Evolutionary conservation across 1,284 basidiomycete genomes (phyloP), one percentile per base, ranked within the genome.

Genomic region (Neolentinus lepideus): DNA sequence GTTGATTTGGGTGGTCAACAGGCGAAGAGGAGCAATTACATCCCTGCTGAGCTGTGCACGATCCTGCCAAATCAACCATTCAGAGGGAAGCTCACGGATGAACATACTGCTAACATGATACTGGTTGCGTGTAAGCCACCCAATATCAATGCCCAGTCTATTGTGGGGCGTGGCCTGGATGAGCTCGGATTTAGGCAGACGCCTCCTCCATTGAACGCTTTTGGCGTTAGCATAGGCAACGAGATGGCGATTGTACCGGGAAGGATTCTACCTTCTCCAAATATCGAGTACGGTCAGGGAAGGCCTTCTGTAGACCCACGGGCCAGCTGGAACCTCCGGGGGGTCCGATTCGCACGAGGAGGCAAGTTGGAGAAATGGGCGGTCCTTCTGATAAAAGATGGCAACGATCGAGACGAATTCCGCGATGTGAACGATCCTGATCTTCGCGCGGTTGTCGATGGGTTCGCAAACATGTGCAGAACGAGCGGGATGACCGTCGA

Each of bases 181-280:
- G 72, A 79, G 57, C 79, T 91, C 11, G 88, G 86, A 2, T 87
- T 85, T 67, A 68, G 70, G 22, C 64, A 69, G 6, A 68, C 67
- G 21, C 67, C 75, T 0, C 70, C 69, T 6, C 75, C 77, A 1
- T 68, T 84, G 12, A 67, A 69, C 6, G 72, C 77, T 0, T 90
- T 90, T 66, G 85, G 84, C 1, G 68, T 90, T 55, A 70, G 64
- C 54, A 76, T 91, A 55, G 79, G 79, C 11, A 69, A 66, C 1
- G 74, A 88, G 56, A 90, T 91, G 87, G 75, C 84, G 1, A 77
- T 87, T 24, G 83, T 90, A 4, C 87, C 88, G 0, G 88, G 82
- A 1, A 81, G 88, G 31, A 78, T 89, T 57, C 76, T 90, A 0
- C 68, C 75, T 3, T 66, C 80, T 10, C 88, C 88, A 0, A 70